Percentiles rank a stretch among this genome's conserved stretches.
Conservation (phyloP, 2,329 filamentous ascomycete genomes). For the Lojkania enalia region DNA sequence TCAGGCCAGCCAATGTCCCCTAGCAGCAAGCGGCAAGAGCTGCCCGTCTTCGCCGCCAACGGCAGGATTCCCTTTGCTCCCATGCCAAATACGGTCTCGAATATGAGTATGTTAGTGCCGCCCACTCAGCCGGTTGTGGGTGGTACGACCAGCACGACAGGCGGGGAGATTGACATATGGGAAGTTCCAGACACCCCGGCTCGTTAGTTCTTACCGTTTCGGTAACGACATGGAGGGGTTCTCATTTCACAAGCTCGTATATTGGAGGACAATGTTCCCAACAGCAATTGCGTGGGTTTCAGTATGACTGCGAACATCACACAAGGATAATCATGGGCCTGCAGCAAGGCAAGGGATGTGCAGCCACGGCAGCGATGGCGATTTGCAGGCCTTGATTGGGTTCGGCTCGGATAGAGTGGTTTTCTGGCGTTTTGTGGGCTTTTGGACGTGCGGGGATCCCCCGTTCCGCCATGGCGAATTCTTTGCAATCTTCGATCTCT, state of each 20-base stretch:
- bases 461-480: no score
- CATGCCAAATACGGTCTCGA: slow-evolving; percentile 19
- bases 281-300: slow-evolving; percentile 5
- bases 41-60: slow-evolving; percentile 55
- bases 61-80: slow-evolving; percentile 41
- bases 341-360: no score
- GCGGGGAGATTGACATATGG: slow-evolving; percentile 43
- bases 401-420: no score
- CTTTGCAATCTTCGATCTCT: no score
- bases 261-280: not conserved
- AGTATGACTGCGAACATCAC: no score
- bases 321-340: no score
- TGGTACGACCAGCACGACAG: slow-evolving; percentile 7
- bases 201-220: slow-evolving; percentile 16
- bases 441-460: no score
- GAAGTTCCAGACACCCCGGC: slow-evolving; percentile 52
- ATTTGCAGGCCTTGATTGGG: no score
- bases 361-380: no score
- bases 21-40: slow-evolving; percentile 44
- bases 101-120: slow-evolving; percentile 30
- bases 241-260: not conserved
- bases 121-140: not conserved
- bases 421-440: no score
- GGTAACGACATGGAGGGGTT: not conserved
- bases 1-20: slow-evolving; percentile 29